These are phyloP conservation scores for Penicillium sp. DNA, from an alignment of 2,329 filamentous ascomycete species.

Conservation along the genomic window DNA sequence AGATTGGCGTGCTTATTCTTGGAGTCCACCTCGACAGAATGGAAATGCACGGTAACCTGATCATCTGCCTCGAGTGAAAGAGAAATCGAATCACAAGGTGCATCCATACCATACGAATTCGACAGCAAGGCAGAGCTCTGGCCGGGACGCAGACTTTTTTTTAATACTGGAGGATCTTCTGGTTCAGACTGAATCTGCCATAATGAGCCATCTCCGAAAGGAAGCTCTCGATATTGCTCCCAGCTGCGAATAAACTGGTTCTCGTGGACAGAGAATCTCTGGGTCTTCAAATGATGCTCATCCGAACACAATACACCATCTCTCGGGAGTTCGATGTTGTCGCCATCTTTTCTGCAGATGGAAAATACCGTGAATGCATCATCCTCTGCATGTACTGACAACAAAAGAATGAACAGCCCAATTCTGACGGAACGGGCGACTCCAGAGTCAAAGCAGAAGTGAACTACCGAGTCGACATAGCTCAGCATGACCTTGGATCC, in stretches of 20 bases:
- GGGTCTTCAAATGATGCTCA: background rate
- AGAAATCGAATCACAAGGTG: background rate
- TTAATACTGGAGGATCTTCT: background rate
- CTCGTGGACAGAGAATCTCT: background rate
- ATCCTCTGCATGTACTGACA: slow-evolving; percentile 16
- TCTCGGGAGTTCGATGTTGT: background rate
- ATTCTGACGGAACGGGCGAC: slow-evolving; percentile 15
- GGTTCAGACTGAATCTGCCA: background rate
- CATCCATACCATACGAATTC: no score
- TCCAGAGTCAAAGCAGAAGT: slow-evolving; percentile 22
- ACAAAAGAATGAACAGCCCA: slow-evolving; percentile 4
- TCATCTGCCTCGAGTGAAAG: background rate
- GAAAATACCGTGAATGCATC: slow-evolving; percentile 20
- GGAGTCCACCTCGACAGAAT: background rate
- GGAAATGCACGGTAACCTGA: background rate
- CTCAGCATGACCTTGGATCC: slow-evolving; percentile 24
- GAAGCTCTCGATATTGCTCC: background rate
- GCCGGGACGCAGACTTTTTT: background rate
- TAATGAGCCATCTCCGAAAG: background rate
- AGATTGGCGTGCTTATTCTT: background rate
- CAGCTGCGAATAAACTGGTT: background rate
- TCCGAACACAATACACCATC: no score
- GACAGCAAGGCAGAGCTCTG: background rate
- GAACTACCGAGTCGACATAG: slow-evolving; percentile 19
- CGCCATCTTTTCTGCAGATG: background rate